Evolutionary conservation across 2,329 filamentous ascomycete species (phyloP), one percentile per base, ranked within the genome.

Genomic region (Hysterium pulicare): DNA sequence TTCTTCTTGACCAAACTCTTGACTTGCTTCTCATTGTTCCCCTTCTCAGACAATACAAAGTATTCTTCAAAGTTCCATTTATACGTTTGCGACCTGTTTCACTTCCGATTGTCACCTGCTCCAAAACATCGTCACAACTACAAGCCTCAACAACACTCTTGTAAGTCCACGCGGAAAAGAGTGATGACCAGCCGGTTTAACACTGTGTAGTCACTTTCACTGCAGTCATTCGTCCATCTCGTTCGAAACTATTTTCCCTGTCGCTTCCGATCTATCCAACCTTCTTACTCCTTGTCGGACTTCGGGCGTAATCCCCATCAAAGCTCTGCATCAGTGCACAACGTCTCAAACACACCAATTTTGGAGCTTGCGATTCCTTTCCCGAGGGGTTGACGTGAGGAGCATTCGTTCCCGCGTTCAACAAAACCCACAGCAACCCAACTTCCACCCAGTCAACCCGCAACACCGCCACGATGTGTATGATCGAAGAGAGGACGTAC

Each of bases 391-490:
- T 21, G 33, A 33, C 24, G 22, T 16, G 15, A 15, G 23, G 33
- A 77, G 74, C 0, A 72, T 44, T 11, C 47, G 45, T n/a, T 28
- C 36, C 15, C 74, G 1, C 62, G 66, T 13, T 79, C 78, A 51
- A 11, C 41, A 65, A 32, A 84, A 82, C 1, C 72, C 81, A 9
- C 80, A 84, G 40, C 75, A 79, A 57, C 83, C 84, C 2, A 62
- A 70, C 21, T 20, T 5, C 35, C 13, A 13, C 17, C 35, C n/a
- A 13, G n/a, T 24, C 19, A 11, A n/a, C 2, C 11, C 20, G 10
- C 35, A 24, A 16, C 23, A 28, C 41, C 33, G 33, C 38, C 45
- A 50, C 44, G 19, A 66, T 66, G 62, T 66, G 62, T 41, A 50
- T 56, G 30, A 46, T 65, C 23, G 57, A 64, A 26, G 56, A 62